Percentiles rank a stretch among this genome's conserved stretches.
Conservation (phyloP, 495 filamentous ascomycete genomes). For the Aspergillus ellipticus region DNA sequence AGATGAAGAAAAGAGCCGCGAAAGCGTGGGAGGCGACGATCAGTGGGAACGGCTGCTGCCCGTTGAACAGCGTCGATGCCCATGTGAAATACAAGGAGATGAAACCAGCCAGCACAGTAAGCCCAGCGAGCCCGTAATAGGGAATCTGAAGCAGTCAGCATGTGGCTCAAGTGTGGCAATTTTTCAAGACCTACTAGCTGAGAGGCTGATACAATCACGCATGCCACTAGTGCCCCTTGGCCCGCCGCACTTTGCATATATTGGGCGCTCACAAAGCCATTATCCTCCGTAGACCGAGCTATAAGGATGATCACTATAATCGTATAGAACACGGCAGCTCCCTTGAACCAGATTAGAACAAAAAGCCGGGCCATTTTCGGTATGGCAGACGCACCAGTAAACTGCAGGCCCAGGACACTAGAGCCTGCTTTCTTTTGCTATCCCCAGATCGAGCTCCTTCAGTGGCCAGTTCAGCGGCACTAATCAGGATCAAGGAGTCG, state of each 20-base stretch:
- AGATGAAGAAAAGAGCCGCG: conserved; percentile 12
- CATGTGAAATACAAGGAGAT: conserved; percentile 28
- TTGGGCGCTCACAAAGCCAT: conserved; percentile 25
- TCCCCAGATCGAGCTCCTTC: conserved; percentile 20
- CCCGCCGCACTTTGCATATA: conserved; percentile 35
- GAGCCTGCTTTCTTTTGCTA: conserved; percentile 22
- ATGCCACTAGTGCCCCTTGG: conserved; percentile 28
- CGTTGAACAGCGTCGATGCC: conserved; percentile 23
- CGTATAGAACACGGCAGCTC: conserved; percentile 29
- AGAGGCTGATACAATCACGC: conserved; percentile 33
- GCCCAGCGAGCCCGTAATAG: conserved; percentile 30
- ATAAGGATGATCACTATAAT: conserved; percentile 23
- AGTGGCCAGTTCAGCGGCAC: conserved; percentile 27
- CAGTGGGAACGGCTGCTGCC: conserved; percentile 33
- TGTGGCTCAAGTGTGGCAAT: background rate
- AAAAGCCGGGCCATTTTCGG: background rate
- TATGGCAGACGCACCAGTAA: conserved; percentile 32
- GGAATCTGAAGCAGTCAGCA: conserved; percentile 31
- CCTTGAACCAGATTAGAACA: conserved; percentile 19
- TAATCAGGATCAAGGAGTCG: conserved; percentile 36
- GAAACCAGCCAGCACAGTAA: conserved; percentile 34
- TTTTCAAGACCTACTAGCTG: conserved; percentile 33
- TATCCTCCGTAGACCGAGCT: conserved; percentile 19
- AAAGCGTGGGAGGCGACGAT: conserved; percentile 22
- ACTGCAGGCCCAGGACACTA: conserved; percentile 32